These are phyloP conservation scores for Lumnitzera littorea DNA, from an alignment of 345 rosid species.

Conservation along the genomic window DNA sequence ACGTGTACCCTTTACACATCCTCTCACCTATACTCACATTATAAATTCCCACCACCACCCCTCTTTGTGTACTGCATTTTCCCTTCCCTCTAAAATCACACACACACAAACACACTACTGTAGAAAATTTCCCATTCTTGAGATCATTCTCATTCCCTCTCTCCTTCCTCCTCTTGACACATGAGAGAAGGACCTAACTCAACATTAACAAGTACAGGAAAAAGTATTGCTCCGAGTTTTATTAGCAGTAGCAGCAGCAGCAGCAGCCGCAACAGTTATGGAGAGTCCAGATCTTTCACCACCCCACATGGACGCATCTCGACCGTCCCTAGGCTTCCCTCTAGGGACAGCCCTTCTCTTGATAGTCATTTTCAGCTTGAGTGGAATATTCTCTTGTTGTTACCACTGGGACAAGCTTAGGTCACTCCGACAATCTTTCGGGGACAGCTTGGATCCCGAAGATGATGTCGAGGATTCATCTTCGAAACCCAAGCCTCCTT, in stretches of 20 bases:
- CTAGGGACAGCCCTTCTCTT: slow-evolving; percentile 89
- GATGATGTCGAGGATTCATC: slow-evolving; percentile 47
- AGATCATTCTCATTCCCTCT: background rate
- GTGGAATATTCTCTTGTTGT: slow-evolving; percentile 96
- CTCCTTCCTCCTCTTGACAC: slow-evolving; percentile 2
- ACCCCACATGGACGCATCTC: slow-evolving; percentile 65
- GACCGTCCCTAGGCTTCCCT: slow-evolving; percentile 91
- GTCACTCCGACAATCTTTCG: slow-evolving; percentile 65
- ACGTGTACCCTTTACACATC: slow-evolving; percentile 15
- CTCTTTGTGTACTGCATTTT: slow-evolving; percentile 2
- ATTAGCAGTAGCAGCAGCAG: background rate
- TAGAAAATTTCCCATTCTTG: background rate
- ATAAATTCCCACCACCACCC: slow-evolving; percentile 8
- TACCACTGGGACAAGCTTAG: slow-evolving; percentile 97
- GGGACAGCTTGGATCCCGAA: slow-evolving; percentile 25
- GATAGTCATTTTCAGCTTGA: slow-evolving; percentile 72
- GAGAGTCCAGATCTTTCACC: slow-evolving; percentile 68
- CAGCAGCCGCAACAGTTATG: slow-evolving; percentile 20
- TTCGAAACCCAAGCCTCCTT: slow-evolving; percentile 28
- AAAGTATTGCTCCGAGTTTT: background rate
- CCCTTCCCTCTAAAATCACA: slow-evolving; percentile 4
- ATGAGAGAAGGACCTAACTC: slow-evolving; percentile 6
- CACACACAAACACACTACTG: slow-evolving; percentile 1
- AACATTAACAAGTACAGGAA: background rate
- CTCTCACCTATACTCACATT: background rate